A percentile compares a stretch with the other conserved stretches of the same genome.
phyloP scores from a whole-genome alignment of 2,329 filamentous ascomycete species.

The Tolypocladium nubicola region DNA sequence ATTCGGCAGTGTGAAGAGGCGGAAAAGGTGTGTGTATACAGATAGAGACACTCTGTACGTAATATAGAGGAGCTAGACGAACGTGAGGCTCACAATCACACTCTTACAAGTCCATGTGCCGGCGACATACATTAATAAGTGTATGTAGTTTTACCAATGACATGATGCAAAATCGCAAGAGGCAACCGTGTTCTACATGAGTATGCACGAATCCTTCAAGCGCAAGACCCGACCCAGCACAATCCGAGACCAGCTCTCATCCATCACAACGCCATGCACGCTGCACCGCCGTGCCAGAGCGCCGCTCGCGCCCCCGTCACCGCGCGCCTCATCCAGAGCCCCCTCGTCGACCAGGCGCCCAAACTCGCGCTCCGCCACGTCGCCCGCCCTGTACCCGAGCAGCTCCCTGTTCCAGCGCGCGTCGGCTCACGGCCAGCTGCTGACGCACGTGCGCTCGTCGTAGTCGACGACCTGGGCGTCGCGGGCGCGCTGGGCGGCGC shows the following conservation, averaged over 20 bases:
- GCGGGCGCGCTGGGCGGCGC: slow-evolving; percentile 3
- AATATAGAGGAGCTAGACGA: not conserved
- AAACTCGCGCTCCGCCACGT: slow-evolving; percentile 3
- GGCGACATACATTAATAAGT: too few relatives aligned
- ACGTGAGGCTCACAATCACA: not conserved
- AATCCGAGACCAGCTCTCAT: not conserved
- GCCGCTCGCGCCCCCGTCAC: not conserved
- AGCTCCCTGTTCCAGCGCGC: slow-evolving; percentile 4
- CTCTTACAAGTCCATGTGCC: not conserved
- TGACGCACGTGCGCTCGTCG: slow-evolving; percentile 3
- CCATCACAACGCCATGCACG: not conserved
- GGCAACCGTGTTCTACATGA: not conserved
- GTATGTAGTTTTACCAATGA: too few relatives aligned
- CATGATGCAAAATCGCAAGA: not conserved
- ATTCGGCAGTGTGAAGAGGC: not conserved
- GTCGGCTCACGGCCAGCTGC: slow-evolving; percentile 7
- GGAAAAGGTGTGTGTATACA: not conserved
- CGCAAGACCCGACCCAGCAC: not conserved
- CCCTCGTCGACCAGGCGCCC: not conserved
- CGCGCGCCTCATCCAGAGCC: not conserved
- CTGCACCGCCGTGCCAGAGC: not conserved
- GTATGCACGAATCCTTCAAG: not conserved
- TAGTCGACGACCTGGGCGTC: slow-evolving; percentile 4
- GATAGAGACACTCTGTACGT: not conserved
- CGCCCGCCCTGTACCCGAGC: slow-evolving; percentile 2